phyloP scores from a whole-genome alignment of 805 yeast genomes.

The Saturnispora serradocipensis region DNA sequence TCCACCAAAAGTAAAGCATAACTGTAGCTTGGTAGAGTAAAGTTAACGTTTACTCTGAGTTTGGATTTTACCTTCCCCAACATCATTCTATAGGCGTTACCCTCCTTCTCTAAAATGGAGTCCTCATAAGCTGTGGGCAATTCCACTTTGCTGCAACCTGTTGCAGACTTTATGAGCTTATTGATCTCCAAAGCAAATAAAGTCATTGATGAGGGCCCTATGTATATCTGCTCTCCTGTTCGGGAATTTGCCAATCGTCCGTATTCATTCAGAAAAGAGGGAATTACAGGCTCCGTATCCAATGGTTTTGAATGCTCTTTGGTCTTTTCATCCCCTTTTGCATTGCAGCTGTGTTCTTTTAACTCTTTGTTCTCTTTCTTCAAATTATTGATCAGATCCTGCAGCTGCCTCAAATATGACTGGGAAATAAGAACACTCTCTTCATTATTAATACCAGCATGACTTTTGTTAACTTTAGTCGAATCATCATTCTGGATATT shows the following conservation, averaged over 20 bases:
- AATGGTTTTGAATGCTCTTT: neutral
- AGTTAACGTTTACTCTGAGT: constrained; percentile 60
- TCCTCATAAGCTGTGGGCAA: constrained; percentile 23
- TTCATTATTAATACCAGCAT: neutral
- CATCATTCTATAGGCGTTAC: constrained; percentile 65
- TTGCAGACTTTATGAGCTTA: constrained; percentile 26
- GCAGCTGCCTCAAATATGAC: neutral
- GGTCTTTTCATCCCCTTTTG: neutral
- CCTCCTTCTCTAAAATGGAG: constrained; percentile 62
- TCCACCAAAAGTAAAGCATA: constrained; percentile 70
- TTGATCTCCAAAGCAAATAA: constrained; percentile 71
- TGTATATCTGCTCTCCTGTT: constrained; percentile 67
- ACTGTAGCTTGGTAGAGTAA: constrained; percentile 66
- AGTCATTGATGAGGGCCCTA: constrained; percentile 79
- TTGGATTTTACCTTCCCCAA: constrained; percentile 59
- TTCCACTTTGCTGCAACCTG: constrained; percentile 2
- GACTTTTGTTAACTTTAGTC: neutral
- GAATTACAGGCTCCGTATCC: constrained; percentile 43
- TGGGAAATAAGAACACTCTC: neutral
- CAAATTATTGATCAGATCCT: neutral
- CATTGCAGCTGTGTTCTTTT: neutral
- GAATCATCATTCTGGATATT: neutral
- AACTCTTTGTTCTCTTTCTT: neutral
- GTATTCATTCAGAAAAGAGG: constrained; percentile 62
- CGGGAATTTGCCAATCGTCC: constrained; percentile 66